Conservation (phyloP, 2,329 filamentous ascomycete genomes). For the Aspergillus tanneri region DNA sequence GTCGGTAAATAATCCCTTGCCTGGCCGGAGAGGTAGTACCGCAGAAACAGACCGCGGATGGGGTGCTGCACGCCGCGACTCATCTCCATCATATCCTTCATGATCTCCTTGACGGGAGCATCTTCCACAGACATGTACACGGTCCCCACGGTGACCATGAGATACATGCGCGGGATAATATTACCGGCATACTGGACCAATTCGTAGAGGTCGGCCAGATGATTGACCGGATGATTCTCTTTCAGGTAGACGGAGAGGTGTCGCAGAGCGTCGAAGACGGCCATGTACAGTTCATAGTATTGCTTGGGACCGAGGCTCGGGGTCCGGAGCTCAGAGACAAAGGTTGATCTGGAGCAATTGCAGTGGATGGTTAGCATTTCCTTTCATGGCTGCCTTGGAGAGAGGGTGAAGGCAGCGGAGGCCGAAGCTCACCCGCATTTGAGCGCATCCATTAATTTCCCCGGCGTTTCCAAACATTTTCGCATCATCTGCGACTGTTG, state of each 20-base stretch:
- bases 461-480: constrained; percentile 92
- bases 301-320: constrained; percentile 98
- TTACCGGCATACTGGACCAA: constrained; percentile 98
- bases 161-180: constrained; percentile 90
- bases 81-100: constrained; percentile 99
- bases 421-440: constrained; percentile 84
- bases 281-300: constrained; percentile 99
- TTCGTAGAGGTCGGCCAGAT: constrained; percentile 96
- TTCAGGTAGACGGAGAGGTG: constrained; percentile 95
- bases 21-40: constrained; percentile 95
- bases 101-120: constrained; percentile 97
- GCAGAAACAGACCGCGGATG: constrained; percentile 87
- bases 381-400: constrained; percentile 27
- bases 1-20: constrained; percentile 83
- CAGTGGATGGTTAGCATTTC: constrained; percentile 15
- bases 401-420: constrained; percentile 8
- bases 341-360: constrained; percentile 87
- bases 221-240: constrained; percentile 96
- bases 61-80: constrained; percentile 96
- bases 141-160: constrained; percentile 99
- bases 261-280: constrained; percentile 94
- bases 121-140: constrained; percentile 99
- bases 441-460: constrained; percentile 98
- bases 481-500: constrained; percentile 97
- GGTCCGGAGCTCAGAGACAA: constrained; percentile 96